phyloP scores from a whole-genome alignment of 2,329 filamentous ascomycete genomes.

The Aspergillus flavus region DNA sequence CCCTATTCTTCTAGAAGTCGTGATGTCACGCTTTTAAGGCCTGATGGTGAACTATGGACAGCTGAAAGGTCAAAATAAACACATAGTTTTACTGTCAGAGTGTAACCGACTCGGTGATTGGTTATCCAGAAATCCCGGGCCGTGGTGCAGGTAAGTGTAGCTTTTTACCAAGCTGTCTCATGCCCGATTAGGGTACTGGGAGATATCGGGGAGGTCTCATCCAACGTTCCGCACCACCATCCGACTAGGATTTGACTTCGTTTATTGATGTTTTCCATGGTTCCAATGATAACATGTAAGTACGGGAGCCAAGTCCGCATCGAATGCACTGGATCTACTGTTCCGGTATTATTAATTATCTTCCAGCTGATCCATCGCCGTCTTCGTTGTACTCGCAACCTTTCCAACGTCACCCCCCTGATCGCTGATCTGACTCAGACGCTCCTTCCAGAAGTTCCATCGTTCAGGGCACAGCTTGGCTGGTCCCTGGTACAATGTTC shows the following conservation, averaged over 20 bases:
- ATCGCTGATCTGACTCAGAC: constrained; percentile 2
- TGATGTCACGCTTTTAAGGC: not conserved
- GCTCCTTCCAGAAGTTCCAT: constrained; percentile 18
- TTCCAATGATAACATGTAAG: not conserved
- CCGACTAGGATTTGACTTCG: not conserved
- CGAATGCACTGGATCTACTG: not conserved
- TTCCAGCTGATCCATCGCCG: constrained; percentile 6
- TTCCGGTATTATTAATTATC: not conserved
- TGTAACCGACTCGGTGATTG: not conserved
- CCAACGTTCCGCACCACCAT: not conserved
- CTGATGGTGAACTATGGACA: not conserved
- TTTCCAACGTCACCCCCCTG: not conserved
- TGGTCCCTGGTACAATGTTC: constrained; percentile 12
- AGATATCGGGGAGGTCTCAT: not conserved
- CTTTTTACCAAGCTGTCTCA: not conserved
- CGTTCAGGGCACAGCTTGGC: constrained; percentile 9
- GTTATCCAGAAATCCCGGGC: not conserved
- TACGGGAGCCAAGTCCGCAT: not conserved
- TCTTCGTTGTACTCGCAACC: not conserved
- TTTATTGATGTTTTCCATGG: not conserved
- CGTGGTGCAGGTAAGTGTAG: not conserved
- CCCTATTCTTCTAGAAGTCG: not conserved
- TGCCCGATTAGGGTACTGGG: not conserved
- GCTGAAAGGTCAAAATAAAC: not conserved
- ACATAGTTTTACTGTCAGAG: not conserved